Base-by-base conservation (phyloP, 257 asterid genomes). In the Petrea volubilis region DNA sequence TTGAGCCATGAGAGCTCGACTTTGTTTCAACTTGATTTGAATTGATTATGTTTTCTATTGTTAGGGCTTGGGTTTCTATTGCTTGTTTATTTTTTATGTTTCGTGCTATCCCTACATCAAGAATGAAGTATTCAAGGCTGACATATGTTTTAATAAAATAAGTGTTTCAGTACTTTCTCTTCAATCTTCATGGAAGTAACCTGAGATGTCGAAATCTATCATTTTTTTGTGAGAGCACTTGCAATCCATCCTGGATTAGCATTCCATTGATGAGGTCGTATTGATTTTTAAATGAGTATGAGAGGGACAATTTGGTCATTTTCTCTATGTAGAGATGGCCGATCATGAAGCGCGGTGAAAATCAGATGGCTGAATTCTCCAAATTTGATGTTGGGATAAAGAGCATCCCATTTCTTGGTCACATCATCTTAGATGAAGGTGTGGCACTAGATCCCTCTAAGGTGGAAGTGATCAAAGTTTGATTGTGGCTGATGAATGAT, bases 1-100 rank as follows among this genome's bases (percentile, higher is more conserved):
- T n/a, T 31, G 83, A 87, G 95, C 93, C 61, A 13, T 40, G 44
- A 55, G 36, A 41, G 89, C 85, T 82, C 81, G 69, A 66, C 78
- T 74, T 65, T 68, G 72, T 79, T 51, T 66, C 73, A 44, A n/a
- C 68, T 15, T 73, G 5, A 38, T 78, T 76, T 47, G 46, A 66
- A 60, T 65, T 81, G 47, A 73, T 70, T 70, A 49, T 73, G 74
- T 67, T 77, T 76, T 72, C 44, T 78, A 84, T 72, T 57, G 44
- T 57, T 52, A 65, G 28, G 73, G 58, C 77, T 60, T 43, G 18
- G 58, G 67, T 44, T 47, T 71, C 64, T 77, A 21, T 58, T 72
- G 10, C 70, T 60, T 77, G 55, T 56, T 52, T 36, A 24, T 40
- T 52, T 68, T 13, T 52, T 67, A 21, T 69, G 57, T 46, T 64